Base-by-base conservation (phyloP, 495 filamentous ascomycete genomes). In the Neurospora hispaniola region DNA sequence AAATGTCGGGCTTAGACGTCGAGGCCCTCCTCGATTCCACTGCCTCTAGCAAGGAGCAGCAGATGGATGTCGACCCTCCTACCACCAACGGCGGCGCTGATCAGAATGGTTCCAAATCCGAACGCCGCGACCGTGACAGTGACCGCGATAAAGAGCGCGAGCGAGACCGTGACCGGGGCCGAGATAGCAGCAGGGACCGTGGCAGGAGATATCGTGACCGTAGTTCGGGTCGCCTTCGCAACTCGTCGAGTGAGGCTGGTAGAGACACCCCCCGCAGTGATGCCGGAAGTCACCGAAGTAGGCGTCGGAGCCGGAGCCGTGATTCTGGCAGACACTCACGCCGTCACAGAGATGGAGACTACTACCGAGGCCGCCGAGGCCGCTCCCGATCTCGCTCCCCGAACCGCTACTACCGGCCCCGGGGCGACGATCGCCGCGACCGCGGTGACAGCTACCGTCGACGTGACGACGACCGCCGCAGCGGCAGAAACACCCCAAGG, bases 11-110 rank as follows among this genome's bases (percentile, higher is more conserved):
- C 83, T 87, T 96, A 79, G 93, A 97, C 81, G 93, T 97, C 77
- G 94, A 97, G 88, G 94, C 94, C 77, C 90, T 97, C 74, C 88
- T 97, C 78, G 94, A 97, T 84, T 93, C 92, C 42, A 94, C 94
- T 76, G 94, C 54, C 54, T 84, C 86, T 68, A 76, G 78, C 70
- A 89, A 89, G 75, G 83, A 88, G 54, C 80, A 80, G 76, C 75
- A 72, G 66, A 66, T 66, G 54, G 54, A 66, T 14, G 5, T 66
- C 27, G 54, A 66, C 14, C 27, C 27, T 31, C 14, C 54, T 35
- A 71, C 43, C 71, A 81, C 79, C 74, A 79, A 86, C 68, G 79
- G 83, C 71, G 84, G 84, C 70, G 80, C 85, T 14, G 54, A 66
- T 14, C 88, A 79, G 88, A 86, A 79, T 82, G 83, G 79, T 88